Conservation (phyloP, 116 monocot genomes). For the Trichopus zeylanicus region DNA sequence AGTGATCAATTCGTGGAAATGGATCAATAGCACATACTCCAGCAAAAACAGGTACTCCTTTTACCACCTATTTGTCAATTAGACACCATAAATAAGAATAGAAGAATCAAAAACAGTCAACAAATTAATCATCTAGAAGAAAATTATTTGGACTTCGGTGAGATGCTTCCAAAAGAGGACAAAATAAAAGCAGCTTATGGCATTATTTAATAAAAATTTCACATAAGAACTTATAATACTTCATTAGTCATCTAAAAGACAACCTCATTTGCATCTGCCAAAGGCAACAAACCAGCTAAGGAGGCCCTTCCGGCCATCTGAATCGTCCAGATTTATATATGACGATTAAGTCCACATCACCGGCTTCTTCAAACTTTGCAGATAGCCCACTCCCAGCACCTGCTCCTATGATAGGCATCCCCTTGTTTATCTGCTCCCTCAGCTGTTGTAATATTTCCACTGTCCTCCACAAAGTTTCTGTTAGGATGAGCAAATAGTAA, state of each 20-base stretch:
- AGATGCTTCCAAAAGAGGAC: too few species aligned
- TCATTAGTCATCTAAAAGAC: constrained; percentile 96
- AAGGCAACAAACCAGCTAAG: constrained; percentile 87
- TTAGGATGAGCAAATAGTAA: neutral
- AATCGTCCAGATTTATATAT: constrained; percentile 86
- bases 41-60: constrained; percentile 82
- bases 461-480: constrained; percentile 75
- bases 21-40: constrained; percentile 97
- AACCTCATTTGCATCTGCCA: constrained; percentile 96
- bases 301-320: constrained; percentile 98
- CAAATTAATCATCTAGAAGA: too few species aligned
- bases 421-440: constrained; percentile 64
- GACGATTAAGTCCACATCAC: constrained; percentile 87
- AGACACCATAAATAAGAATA: too few species aligned
- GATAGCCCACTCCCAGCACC: constrained; percentile 98
- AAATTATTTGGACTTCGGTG: too few species aligned
- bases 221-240: too few species aligned
- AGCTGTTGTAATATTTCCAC: constrained; percentile 41
- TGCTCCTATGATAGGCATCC: constrained; percentile 76
- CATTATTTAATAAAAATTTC: too few species aligned
- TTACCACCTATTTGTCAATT: constrained; percentile 75
- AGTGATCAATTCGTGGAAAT: constrained; percentile 76
- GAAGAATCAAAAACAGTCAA: too few species aligned
- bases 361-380: constrained; percentile 93
- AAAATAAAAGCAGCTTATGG: too few species aligned